Evolutionary conservation across 2,329 filamentous ascomycete genomes (phyloP), one percentile per base, ranked within the genome.

Genomic region (Aspergillus melleus): DNA sequence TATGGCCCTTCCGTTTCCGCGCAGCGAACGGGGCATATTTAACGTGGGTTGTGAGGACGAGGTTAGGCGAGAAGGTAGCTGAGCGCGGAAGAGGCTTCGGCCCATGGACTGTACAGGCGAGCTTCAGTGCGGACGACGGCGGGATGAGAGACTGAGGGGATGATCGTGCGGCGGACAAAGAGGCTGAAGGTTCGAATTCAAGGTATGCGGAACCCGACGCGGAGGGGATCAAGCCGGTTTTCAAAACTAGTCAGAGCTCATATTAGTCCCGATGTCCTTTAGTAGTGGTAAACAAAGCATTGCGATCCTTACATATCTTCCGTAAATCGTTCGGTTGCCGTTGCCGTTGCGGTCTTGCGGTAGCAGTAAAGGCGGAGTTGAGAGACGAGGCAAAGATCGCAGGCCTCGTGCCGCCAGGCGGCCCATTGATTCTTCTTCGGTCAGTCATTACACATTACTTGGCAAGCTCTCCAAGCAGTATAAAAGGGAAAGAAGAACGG

Each of bases 1-100:
- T 80, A 73, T 97, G 96, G 12, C 93, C 92, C 73, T 90, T 86
- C 60, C 95, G 85, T 68, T 89, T 86, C 59, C 90, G 85, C 6
- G 91, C 92, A 2, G 95, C 94, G 73, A 99, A 99, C 0, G 95
- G 93, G 0, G 95, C 93, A 74, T 96, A 98, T 79, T 98, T 99
- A 72, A 99, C 90, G 68, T 96, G 92, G 2, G 94, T 96, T 14
- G 90, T 92, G 54, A 99, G 85, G 49, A 97, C 89, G 64, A 98
- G 87, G 69, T 96, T 93, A 10, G 95, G 92, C 55, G 91, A 95
- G 79, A 97, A 99, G 1, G 92, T 89, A 29, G 92, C 91, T 58
- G 91, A 96, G 72, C 92, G 88, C 32, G 94, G 93, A 47, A 99
- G 84, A 24, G 95, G 92, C 66, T 93, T 88, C 3, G 95, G 95